A percentile compares a stretch with the other conserved stretches of the same genome.
phyloP scores from a whole-genome alignment of 2,329 filamentous ascomycete species.

The Fusarium sp. region DNA sequence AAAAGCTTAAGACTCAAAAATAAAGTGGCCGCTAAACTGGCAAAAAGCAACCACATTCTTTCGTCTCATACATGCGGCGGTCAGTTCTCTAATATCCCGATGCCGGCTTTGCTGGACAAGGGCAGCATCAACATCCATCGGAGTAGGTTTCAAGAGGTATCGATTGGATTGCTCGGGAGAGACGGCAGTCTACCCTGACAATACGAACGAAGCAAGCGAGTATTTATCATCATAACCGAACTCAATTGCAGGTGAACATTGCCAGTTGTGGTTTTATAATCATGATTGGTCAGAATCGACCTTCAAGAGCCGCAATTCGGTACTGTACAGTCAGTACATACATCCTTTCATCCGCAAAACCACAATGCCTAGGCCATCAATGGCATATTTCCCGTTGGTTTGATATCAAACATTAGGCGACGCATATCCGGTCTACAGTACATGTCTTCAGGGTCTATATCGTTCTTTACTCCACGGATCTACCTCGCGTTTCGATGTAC shows the following conservation, averaged over 20 bases:
- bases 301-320: conserved; percentile 18
- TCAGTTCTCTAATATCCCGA: neutral
- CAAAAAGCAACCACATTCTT: neutral
- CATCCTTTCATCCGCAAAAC: conserved; percentile 31
- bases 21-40: neutral
- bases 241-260: neutral
- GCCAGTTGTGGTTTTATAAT: conserved; percentile 4
- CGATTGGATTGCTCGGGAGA: conserved; percentile 34
- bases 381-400: conserved; percentile 6
- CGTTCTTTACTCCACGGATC: conserved; percentile 11
- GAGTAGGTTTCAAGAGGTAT: conserved; percentile 25
- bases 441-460: neutral
- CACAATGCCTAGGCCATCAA: conserved; percentile 7
- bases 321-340: conserved; percentile 3
- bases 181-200: conserved; percentile 32
- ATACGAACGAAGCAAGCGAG: conserved; percentile 1
- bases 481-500: conserved; percentile 2
- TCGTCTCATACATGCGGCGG: neutral
- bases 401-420: conserved; percentile 4
- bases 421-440: conserved; percentile 19
- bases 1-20: neutral
- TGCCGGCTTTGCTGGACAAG: conserved; percentile 14
- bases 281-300: conserved; percentile 17
- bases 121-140: conserved; percentile 31
- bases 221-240: conserved; percentile 13